A percentile compares a stretch with the other conserved stretches of the same genome.
These are phyloP conservation scores for Bipolaris gigantea DNA, from an alignment of 2,329 filamentous ascomycete species.

Conservation along the genomic window DNA sequence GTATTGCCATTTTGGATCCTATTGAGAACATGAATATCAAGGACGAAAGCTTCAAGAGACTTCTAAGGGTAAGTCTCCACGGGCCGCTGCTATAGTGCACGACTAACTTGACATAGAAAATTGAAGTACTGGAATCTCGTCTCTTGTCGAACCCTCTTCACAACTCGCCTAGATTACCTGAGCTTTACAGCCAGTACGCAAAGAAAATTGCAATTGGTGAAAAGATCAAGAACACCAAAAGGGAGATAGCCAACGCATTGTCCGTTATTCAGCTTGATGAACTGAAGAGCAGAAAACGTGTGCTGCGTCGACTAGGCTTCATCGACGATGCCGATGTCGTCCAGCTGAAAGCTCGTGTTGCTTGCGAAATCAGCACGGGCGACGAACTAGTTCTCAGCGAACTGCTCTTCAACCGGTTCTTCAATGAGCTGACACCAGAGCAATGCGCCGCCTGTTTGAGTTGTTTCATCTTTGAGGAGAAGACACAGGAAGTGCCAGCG, in stretches of 20 bases:
- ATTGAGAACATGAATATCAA: constrained; percentile 95
- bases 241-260: constrained; percentile 79
- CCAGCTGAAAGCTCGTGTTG: constrained; percentile 93
- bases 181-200: constrained; percentile 84
- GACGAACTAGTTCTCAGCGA: constrained; percentile 94
- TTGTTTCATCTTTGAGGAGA: constrained; percentile 97
- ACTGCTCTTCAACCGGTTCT: constrained; percentile 94
- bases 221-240: constrained; percentile 86
- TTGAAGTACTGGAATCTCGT: constrained; percentile 91
- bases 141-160: constrained; percentile 88
- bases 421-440: constrained; percentile 91
- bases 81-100: background rate
- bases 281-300: constrained; percentile 92
- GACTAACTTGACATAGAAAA: constrained; percentile 65
- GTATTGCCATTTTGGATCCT: constrained; percentile 84
- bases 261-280: constrained; percentile 93
- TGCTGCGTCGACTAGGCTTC: constrained; percentile 89
- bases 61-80: constrained; percentile 61
- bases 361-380: constrained; percentile 95
- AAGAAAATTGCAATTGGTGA: constrained; percentile 74
- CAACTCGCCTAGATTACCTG: constrained; percentile 79
- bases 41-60: constrained; percentile 90
- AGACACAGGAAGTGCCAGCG: constrained; percentile 71
- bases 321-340: constrained; percentile 96
- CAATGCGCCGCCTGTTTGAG: constrained; percentile 83